phyloP scores from a whole-genome alignment of 2,329 filamentous ascomycete genomes.

The Colletotrichum australisinense region DNA sequence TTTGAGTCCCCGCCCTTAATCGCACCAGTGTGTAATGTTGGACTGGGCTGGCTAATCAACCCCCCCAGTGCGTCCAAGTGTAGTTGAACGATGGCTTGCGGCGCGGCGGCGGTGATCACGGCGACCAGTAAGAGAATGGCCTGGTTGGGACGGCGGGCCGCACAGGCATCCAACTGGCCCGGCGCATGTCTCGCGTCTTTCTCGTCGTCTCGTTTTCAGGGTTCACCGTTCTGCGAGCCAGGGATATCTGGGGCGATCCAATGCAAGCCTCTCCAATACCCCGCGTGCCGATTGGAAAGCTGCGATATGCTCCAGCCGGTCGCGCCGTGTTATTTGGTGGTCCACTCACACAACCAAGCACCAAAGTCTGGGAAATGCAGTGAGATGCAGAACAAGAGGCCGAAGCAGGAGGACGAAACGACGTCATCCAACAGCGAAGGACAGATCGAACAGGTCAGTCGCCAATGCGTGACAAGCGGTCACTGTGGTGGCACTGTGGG shows the following conservation, averaged over 20 bases:
- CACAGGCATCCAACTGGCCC: conserved; percentile 33
- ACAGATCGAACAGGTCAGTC: not conserved
- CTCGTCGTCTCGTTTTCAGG: conserved; percentile 35
- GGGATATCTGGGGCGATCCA: conserved; percentile 32
- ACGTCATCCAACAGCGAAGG: conserved; percentile 29
- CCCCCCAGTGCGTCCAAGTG: conserved; percentile 20
- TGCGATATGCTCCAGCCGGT: conserved; percentile 23
- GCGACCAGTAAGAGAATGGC: conserved; percentile 31
- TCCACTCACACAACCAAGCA: conserved; percentile 33
- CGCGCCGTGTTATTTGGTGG: conserved; percentile 1
- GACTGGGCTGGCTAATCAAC: not conserved
- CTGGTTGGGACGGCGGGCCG: conserved; percentile 30
- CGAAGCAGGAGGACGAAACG: conserved; percentile 7
- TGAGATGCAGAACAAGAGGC: conserved; percentile 16
- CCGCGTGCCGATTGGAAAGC: conserved; percentile 35
- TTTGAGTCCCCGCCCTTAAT: conserved; percentile 6
- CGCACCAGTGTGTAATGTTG: conserved; percentile 16
- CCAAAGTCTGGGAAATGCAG: conserved; percentile 11
- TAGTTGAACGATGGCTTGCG: conserved; percentile 32
- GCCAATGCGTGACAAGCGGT: not conserved
- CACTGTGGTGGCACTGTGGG: not conserved
- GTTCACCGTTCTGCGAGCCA: conserved; percentile 34
- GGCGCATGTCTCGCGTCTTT: conserved; percentile 32
- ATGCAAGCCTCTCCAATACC: conserved; percentile 35
- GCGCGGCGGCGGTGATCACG: conserved; percentile 25